Evolutionary conservation across 345 rosid genomes (phyloP), one percentile per base, ranked within the genome.

Genomic region (Gynandropsis gynandra): DNA sequence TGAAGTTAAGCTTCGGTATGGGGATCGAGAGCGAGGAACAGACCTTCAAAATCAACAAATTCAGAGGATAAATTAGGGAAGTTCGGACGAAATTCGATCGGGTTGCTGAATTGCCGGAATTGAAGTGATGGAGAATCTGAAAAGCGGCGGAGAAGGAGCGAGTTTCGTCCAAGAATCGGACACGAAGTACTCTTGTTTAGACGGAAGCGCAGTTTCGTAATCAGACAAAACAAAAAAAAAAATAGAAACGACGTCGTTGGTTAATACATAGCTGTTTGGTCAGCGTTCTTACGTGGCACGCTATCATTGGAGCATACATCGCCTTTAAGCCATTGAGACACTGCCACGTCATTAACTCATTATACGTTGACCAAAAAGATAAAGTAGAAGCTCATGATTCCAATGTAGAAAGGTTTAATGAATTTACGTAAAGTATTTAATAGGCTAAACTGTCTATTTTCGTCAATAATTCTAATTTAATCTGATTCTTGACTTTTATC

Each of bases 221-320:
- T 39, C 63, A 14, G 67, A 62, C 72, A 68, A 34, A 24, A n/a
- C n/a, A n/a, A 42, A 40, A 38, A 36, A 34, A 39, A 15, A 52
- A 62, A 59, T 57, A 0, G 13, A 62, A 68, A 62, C 72, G 67
- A 57, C 67, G 60, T 62, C 72, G 68, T 14, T 39, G 39, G 29
- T 2, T 42, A 15, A 13, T 24, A 24, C 45, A n/a, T 16, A 5
- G 21, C 0, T 24, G 9, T 40, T 59, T 66, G 27, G 65, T 66
- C 71, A 59, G 61, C 71, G 47, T 13, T 9, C 37, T 35, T 24
- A 54, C 61, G 61, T 66, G 71, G 65, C 47, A 12, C 4, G 0
- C 10, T 41, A 4, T 48, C 3, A 66, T 66, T 66, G 65, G 71
- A 3, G 0, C 0, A 1, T 7, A 13, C 9, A 20, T 0, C n/a